Percentiles rank a stretch among this genome's conserved stretches.
These are phyloP conservation scores for Hypoxylon fragiforme DNA, from an alignment of 495 filamentous ascomycete genomes.

Conservation along the genomic window DNA sequence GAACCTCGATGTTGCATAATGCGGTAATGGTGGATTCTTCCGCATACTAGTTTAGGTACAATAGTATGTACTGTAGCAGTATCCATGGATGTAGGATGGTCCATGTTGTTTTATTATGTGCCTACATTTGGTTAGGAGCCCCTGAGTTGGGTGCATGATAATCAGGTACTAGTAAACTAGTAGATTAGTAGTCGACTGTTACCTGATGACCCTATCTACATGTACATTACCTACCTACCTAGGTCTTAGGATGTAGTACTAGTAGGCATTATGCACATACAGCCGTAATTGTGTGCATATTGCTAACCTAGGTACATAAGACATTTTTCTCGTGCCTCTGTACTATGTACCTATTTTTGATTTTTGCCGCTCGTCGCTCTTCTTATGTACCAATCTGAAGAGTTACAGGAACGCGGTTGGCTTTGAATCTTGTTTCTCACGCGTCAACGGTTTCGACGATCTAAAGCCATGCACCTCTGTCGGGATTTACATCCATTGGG, in stretches of 20 bases:
- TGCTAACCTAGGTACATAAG: constrained; percentile 1
- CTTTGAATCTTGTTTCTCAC: neutral
- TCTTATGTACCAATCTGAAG: constrained; percentile 12
- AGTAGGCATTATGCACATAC: too few species aligned
- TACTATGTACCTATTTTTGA: too few species aligned
- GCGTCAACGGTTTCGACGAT: constrained; percentile 23
- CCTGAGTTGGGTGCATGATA: constrained; percentile 25
- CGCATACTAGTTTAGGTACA: too few species aligned
- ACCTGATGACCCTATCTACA: too few species aligned
- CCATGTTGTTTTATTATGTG: constrained; percentile 18
- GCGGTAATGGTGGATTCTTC: constrained; percentile 4
- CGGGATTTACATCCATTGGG: too few species aligned
- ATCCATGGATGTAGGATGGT: neutral
- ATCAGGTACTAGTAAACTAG: constrained; percentile 26
- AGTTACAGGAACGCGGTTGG: constrained; percentile 16
- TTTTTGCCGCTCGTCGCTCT: constrained; percentile 16
- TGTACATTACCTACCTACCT: too few species aligned
- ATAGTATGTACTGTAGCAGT: too few species aligned
- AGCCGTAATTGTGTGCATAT: constrained; percentile 3
- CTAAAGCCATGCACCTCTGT: constrained; percentile 19
- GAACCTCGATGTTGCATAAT: constrained; percentile 5
- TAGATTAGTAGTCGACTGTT: too few species aligned
- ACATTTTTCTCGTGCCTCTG: neutral
- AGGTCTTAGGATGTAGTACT: too few species aligned
- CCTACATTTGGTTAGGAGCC: constrained; percentile 21